Evolutionary conservation across 176 grass and related monocot genomes (phyloP).

Genomic region (Hyparrhenia diplandra): DNA sequence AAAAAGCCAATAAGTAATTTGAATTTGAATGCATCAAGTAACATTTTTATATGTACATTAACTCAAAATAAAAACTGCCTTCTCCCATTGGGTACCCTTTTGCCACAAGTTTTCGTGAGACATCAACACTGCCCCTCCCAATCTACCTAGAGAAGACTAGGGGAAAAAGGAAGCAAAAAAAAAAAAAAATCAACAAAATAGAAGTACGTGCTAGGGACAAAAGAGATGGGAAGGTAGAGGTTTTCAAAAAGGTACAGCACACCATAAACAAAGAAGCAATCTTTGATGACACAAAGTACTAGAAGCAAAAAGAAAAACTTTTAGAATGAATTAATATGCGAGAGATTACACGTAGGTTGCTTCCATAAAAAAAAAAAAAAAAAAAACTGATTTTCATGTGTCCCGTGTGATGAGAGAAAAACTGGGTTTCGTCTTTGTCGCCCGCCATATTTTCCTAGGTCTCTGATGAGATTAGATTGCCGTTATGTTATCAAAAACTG

Average conservation of each 20-base stretch:
- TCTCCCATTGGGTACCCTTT: neutral
- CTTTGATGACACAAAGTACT: neutral
- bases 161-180: neutral
- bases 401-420: neutral
- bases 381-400: neutral
- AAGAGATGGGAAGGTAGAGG: no score
- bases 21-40: no score
- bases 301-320: neutral
- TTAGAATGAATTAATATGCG: neutral
- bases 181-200: no score
- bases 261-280: neutral
- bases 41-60: no score
- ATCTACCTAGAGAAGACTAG: neutral
- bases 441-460: neutral
- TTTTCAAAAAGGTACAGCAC: neutral
- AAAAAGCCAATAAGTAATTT: no score
- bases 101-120: neutral
- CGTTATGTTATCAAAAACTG: neutral
- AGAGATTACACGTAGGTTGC: neutral
- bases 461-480: neutral
- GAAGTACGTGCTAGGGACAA: no score
- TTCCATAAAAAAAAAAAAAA: no score
- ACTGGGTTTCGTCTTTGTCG: neutral
- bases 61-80: no score
- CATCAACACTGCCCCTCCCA: neutral